Percentiles rank a stretch among this genome's conserved stretches.
Conservation (phyloP, 129 eudicot genomes). For the Saussurea involucrata region DNA sequence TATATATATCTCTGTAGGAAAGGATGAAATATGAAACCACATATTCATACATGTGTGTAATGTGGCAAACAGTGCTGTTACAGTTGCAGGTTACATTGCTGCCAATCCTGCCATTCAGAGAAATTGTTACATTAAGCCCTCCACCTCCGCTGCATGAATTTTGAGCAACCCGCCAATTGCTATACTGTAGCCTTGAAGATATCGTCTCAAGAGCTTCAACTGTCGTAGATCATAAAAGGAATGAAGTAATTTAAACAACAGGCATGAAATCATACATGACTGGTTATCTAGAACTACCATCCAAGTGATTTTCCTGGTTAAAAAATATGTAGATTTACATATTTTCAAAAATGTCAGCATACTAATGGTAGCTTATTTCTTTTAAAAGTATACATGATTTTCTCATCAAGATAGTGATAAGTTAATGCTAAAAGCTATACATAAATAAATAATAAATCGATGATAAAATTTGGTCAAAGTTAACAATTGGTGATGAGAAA, state of each 20-base stretch:
- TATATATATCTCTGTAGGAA: neutral
- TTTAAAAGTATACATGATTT: neutral
- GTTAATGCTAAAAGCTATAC: neutral
- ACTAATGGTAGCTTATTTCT: neutral
- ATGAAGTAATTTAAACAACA: neutral
- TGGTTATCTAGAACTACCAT: neutral
- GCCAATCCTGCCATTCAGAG: neutral
- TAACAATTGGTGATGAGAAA: neutral
- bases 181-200: conserved; percentile 47
- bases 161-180: conserved; percentile 45
- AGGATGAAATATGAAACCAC: neutral
- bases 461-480: neutral
- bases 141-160: conserved; percentile 50
- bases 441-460: too few species aligned
- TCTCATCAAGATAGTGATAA: neutral
- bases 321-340: neutral
- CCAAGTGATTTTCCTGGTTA: neutral
- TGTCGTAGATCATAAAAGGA: conserved; percentile 26
- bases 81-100: conserved; percentile 70
- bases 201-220: conserved; percentile 57
- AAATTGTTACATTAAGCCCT: conserved; percentile 29
- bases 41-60: conserved; percentile 61
- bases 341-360: neutral
- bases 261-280: neutral
- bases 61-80: conserved; percentile 62